Conservation (phyloP, 495 filamentous ascomycete species). For the Cudoniella acicularis region DNA sequence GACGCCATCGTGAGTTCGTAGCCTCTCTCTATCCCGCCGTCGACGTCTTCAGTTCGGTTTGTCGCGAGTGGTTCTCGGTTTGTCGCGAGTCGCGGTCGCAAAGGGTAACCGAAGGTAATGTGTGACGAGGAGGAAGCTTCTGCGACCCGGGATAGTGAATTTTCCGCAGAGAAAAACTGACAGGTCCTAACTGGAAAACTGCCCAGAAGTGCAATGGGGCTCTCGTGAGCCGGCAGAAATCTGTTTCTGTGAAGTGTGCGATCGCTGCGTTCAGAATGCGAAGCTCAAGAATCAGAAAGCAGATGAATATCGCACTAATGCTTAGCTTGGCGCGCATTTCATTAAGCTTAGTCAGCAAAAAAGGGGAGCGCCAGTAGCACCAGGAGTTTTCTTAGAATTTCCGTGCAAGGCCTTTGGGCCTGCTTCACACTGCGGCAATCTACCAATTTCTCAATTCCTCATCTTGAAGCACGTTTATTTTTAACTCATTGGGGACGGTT, state of each 20-base stretch:
- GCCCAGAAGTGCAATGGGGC: not conserved
- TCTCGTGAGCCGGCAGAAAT: not conserved
- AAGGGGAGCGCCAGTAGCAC: not conserved
- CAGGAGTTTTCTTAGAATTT: no score
- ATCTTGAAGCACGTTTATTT: not conserved
- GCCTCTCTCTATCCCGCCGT: not conserved
- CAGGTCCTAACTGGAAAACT: not conserved
- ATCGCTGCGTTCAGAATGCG: not conserved
- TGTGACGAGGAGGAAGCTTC: conserved; percentile 9
- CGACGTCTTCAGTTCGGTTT: conserved; percentile 15
- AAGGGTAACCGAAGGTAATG: conserved; percentile 6
- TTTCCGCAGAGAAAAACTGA: not conserved
- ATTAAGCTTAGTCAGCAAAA: not conserved
- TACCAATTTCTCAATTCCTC: not conserved
- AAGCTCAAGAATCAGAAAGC: not conserved
- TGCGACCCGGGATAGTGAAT: conserved; percentile 2
- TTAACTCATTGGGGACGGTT: no score
- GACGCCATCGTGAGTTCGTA: conserved; percentile 23
- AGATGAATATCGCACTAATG: not conserved
- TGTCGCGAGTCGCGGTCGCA: conserved; percentile 22
- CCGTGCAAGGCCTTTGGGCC: no score
- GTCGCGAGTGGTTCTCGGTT: conserved; percentile 23
- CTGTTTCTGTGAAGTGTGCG: not conserved
- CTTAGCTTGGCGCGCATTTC: no score
- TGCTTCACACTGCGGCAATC: no score